phyloP scores from a whole-genome alignment of 306 rosid species.

The Leucaena leucocephala region DNA sequence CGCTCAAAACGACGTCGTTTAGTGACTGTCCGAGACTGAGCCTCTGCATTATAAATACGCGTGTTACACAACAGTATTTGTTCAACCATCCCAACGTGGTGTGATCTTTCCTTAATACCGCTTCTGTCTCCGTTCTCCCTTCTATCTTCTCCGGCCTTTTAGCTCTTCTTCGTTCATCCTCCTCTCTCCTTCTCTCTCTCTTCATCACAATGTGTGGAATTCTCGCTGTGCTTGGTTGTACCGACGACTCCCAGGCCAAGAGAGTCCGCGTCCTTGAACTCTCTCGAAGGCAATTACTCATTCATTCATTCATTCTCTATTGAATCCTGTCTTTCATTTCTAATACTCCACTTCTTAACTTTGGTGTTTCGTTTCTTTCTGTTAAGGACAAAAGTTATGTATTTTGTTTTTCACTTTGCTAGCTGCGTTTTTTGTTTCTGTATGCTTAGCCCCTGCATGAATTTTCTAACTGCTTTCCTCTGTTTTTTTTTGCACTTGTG shows the following conservation, averaged over 20 bases:
- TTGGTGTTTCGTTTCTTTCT: no score
- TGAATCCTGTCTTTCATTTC: background rate
- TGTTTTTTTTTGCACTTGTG: background rate
- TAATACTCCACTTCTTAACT: no score
- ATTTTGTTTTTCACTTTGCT: background rate
- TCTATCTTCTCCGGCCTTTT: background rate
- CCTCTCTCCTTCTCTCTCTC: background rate
- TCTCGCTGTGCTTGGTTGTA: conserved; percentile 91
- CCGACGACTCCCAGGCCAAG: conserved; percentile 82
- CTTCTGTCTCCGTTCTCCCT: background rate
- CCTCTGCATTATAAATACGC: conserved; percentile 54
- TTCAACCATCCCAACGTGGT: background rate
- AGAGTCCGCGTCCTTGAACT: conserved; percentile 87
- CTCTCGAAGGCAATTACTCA: conserved; percentile 53
- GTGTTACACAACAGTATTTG: background rate
- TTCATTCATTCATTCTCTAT: background rate
- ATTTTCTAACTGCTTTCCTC: background rate
- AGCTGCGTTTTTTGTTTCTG: background rate
- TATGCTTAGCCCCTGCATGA: background rate
- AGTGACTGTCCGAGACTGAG: background rate
- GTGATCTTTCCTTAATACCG: background rate
- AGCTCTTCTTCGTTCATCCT: background rate
- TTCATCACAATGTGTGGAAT: conserved; percentile 81
- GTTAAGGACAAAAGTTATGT: no score
- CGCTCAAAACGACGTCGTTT: conserved; percentile 51